Evolutionary conservation across 495 filamentous ascomycete genomes (phyloP).

Genomic region (Penicillium steckii): DNA sequence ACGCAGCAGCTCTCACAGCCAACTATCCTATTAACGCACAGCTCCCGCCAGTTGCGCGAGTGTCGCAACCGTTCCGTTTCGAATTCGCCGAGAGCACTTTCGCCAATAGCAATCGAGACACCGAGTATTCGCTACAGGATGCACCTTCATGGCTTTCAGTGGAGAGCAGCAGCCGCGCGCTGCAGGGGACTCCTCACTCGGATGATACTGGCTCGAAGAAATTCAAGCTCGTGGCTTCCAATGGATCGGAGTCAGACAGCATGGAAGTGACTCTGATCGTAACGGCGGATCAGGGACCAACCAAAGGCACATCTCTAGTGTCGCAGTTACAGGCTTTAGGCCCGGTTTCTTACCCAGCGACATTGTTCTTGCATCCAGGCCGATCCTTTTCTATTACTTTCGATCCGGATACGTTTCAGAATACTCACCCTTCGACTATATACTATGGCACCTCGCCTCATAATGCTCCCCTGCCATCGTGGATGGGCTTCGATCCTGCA

Average conservation of each 20-base stretch:
- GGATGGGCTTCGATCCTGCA: constrained; percentile 71
- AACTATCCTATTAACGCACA: constrained; percentile 75
- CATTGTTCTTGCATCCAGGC: constrained; percentile 45
- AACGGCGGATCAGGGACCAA: constrained; percentile 52
- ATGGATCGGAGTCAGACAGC: constrained; percentile 53
- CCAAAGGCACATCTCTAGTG: constrained; percentile 42
- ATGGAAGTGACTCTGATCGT: constrained; percentile 64
- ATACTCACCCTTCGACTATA: constrained; percentile 44
- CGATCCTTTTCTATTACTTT: constrained; percentile 46
- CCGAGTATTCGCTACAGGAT: constrained; percentile 61
- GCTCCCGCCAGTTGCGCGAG: constrained; percentile 70
- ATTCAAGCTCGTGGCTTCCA: constrained; percentile 62
- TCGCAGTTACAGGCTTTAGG: constrained; percentile 48
- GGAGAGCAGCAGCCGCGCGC: constrained; percentile 56
- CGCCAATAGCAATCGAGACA: constrained; percentile 44
- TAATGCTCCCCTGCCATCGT: constrained; percentile 82
- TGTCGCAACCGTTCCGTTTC: constrained; percentile 63
- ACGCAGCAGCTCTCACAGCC: constrained; percentile 45
- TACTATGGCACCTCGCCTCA: constrained; percentile 79
- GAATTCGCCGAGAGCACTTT: constrained; percentile 69
- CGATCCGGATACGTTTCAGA: constrained; percentile 46
- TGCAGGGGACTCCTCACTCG: constrained; percentile 63
- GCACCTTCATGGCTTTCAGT: constrained; percentile 69
- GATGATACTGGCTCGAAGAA: constrained; percentile 53
- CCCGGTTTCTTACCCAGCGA: constrained; percentile 44